Base-by-base conservation (phyloP, 2,329 filamentous ascomycete genomes). In the Aspergillus quadrilineatus region DNA sequence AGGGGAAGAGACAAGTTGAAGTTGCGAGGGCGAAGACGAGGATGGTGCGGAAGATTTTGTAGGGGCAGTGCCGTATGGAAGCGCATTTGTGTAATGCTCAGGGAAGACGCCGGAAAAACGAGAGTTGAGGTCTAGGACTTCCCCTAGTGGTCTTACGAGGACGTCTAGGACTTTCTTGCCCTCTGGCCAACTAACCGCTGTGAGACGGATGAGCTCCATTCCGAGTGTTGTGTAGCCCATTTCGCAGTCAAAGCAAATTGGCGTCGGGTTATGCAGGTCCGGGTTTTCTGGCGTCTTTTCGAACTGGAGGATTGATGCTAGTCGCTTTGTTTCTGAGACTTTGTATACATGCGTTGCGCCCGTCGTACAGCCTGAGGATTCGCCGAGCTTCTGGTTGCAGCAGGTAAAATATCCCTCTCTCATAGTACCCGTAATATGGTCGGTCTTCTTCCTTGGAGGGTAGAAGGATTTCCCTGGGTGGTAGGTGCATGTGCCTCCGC, bases 171-270 rank as follows among this genome's bases (percentile, higher is more conserved):
- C 73, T 51, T 83, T 81, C 51, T 86, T 82, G 17, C 90, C 89
- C 7, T 81, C 78, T 0, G 93, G 93, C 92, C 94, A 99, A 8
- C 88, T 85, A 3, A 93, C 88, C 4, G 90, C 92, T 0, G 94
- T 97, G 3, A 99, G 75, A 7, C 94, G 90, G 55, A 97, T 87
- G 15, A 99, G 82, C 72, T 99, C 94, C 62, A 97, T 78, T 0
- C 95, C 94, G 49, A 88, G 75, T 0, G 90, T 89, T 0, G 95
- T 99, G 69, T 96, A 97, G 4, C 90, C 90, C 94, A 99, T 99
- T 70, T 99, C 94, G 67, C 94, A 97, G 71, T 99, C 94, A 66
- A 99, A 93, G 61, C 86, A 89, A 9, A 97, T 85, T 36, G 83
- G 83, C 1, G 60, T 64, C 30, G 55, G 60, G 39, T 61, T 65